Evolutionary conservation across 768 basidiomycete species (phyloP), one percentile per base, ranked within the genome.

Genomic region (Collybiopsis confluens): DNA sequence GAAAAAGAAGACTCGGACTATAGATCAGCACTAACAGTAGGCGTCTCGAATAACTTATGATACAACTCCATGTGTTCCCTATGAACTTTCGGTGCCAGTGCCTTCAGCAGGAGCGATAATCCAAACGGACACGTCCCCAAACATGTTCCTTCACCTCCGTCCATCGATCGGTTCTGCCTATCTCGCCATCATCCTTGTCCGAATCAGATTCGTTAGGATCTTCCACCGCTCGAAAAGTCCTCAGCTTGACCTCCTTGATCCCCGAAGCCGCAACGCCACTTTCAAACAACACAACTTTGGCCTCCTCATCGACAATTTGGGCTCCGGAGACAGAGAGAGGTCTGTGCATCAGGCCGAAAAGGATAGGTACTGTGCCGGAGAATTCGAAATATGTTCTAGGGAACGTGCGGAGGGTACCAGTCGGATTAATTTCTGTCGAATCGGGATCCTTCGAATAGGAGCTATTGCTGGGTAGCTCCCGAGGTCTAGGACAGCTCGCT

Each of bases 221-320:
- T n/a, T 18, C 1, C 8, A 46, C 13, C 21, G 16, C 30, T 18
- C 27, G 45, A 28, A 46, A 46, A 18, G 27, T 46, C 28, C 45
- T 16, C 33, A 46, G 11, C 16, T 46, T 46, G 8, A 46, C 30
- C 21, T 46, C 45, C n/a, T 35, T 15, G n/a, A 46, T 46, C 33
- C 45, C 45, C 21, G 27, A 30, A 20, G 28, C 45, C 27, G 28
- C 27, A n/a, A 46, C 45, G 4, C 45, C 28, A 33, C 45, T 46
- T 46, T 46, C 45, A 10, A 46, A 46, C 21, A 46, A 46, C 27
- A 46, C 45, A 9, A 46, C 45, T 30, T 46, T 46, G 45, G 45
- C 45, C 18, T 46, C 30, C 33, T 46, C 30, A 11, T 46, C 45
- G 16, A 46, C 9, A 27, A 46, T 46, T 46, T 46, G 45, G 9